These are phyloP conservation scores for Rhodotorula sp. DNA, from an alignment of 1,284 basidiomycete species.

Conservation along the genomic window DNA sequence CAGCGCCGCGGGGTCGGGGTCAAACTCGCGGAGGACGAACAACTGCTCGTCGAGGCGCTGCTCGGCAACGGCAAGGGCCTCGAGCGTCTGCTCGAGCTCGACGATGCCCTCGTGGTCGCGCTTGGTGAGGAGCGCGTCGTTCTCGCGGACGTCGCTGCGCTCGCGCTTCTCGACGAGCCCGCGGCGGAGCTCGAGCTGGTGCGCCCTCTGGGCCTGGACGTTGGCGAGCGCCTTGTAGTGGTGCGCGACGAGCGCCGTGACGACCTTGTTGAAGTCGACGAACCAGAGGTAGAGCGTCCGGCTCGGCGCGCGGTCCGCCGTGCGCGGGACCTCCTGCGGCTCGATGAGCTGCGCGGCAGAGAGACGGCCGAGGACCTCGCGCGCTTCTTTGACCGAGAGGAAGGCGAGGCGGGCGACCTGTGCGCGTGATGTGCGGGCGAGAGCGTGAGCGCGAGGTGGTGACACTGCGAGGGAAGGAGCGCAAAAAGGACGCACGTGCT, in stretches of 20 bases:
- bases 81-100: constrained; percentile 59
- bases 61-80: constrained; percentile 72
- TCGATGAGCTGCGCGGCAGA: constrained; percentile 78
- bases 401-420: constrained; percentile 91
- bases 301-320: constrained; percentile 78
- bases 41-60: constrained; percentile 58
- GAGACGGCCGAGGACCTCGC: constrained; percentile 75
- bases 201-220: constrained; percentile 67
- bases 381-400: constrained; percentile 83
- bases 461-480: too few relatives aligned
- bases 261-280: constrained; percentile 79
- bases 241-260: constrained; percentile 69
- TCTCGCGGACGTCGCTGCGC: constrained; percentile 74
- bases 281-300: constrained; percentile 87
- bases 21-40: constrained; percentile 40
- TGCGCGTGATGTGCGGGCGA: constrained; percentile 1
- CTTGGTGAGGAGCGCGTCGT: constrained; percentile 67
- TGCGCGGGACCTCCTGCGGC: constrained; percentile 86
- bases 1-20: constrained; percentile 30
- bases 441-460: background rate
- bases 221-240: constrained; percentile 88
- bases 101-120: constrained; percentile 67
- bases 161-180: constrained; percentile 76
- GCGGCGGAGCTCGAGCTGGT: constrained; percentile 66
- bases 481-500: constrained; percentile 65